A percentile compares a stretch with the other conserved stretches of the same genome.
These are phyloP conservation scores for Didymella arachidicola DNA, from an alignment of 2,329 filamentous ascomycete species.

Conservation along the genomic window DNA sequence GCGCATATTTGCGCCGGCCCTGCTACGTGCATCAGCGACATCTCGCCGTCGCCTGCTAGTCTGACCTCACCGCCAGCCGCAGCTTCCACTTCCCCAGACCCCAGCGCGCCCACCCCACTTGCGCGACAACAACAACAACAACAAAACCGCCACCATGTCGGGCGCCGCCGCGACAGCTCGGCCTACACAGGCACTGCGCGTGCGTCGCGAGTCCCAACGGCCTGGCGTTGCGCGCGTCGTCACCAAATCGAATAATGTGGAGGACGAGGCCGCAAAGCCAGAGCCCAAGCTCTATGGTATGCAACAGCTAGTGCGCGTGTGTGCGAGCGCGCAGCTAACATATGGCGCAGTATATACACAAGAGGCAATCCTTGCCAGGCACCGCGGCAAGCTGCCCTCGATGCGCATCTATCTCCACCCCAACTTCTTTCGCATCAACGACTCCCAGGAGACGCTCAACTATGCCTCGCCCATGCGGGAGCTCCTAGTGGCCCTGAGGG, in stretches of 20 bases:
- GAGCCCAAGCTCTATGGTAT: slow-evolving; percentile 45
- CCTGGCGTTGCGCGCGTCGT: slow-evolving; percentile 45
- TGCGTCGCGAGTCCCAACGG: slow-evolving; percentile 54
- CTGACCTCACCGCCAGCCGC: slow-evolving; percentile 20
- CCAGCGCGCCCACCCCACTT: slow-evolving; percentile 12
- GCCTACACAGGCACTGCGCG: slow-evolving; percentile 53
- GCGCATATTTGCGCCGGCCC: slow-evolving; percentile 21
- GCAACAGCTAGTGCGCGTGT: slow-evolving; percentile 4
- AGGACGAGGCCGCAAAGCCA: slow-evolving; percentile 40
- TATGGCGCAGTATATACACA: slow-evolving; percentile 70
- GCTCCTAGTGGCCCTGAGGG: slow-evolving; percentile 77
- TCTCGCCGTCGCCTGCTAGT: slow-evolving; percentile 1
- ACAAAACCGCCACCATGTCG: slow-evolving; percentile 37
- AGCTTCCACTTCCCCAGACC: slow-evolving; percentile 21
- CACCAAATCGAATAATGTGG: slow-evolving; percentile 39
- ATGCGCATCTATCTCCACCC: slow-evolving; percentile 85
- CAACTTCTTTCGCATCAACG: slow-evolving; percentile 82
- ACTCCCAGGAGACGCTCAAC: slow-evolving; percentile 88
- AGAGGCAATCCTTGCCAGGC: slow-evolving; percentile 83
- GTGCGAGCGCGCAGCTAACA: slow-evolving; percentile 21
- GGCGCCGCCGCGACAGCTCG: slow-evolving; percentile 44
- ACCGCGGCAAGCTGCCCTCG: slow-evolving; percentile 75
- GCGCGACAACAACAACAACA: background rate
- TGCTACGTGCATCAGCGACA: slow-evolving; percentile 1
- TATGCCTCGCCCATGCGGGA: slow-evolving; percentile 93